Conservation (phyloP, 352 stramenopile genomes). For the Phytopythium litorale region DNA sequence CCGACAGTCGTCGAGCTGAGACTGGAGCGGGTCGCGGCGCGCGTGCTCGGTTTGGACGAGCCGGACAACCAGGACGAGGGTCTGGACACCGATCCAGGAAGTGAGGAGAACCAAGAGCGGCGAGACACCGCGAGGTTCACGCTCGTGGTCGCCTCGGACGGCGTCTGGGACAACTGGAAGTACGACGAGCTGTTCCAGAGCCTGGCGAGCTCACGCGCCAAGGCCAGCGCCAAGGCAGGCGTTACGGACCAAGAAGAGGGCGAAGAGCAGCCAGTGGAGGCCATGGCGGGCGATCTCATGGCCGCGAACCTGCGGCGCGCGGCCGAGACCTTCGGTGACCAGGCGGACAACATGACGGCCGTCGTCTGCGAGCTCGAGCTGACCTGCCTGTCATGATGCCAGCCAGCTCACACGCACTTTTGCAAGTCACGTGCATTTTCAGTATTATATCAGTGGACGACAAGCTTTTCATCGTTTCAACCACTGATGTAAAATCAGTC, state of each 20-base stretch:
- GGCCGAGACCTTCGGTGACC: slow-evolving; percentile 64
- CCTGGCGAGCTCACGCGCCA: slow-evolving; percentile 17
- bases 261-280: slow-evolving; percentile 20
- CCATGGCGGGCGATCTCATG: slow-evolving; percentile 44
- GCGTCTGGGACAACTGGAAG: slow-evolving; percentile 89
- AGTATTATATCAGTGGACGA: slow-evolving; percentile 11
- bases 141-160: slow-evolving; percentile 76
- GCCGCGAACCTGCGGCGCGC: slow-evolving; percentile 56
- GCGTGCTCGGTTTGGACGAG: slow-evolving; percentile 19
- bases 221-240: slow-evolving; percentile 1
- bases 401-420: background rate
- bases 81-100: slow-evolving; percentile 2
- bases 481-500: background rate
- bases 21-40: slow-evolving; percentile 28
- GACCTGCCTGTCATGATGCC: slow-evolving; percentile 7
- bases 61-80: slow-evolving; percentile 14
- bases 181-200: slow-evolving; percentile 69
- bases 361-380: slow-evolving; percentile 54
- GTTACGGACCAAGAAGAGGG: background rate
- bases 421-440: slow-evolving; percentile 2
- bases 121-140: slow-evolving; percentile 30
- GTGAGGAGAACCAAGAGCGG: slow-evolving; percentile 5
- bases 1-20: slow-evolving; percentile 56
- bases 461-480: too few species aligned
- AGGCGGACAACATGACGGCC: slow-evolving; percentile 89